Percentiles rank a stretch among this genome's conserved stretches.
Conservation (phyloP, 2,329 filamentous ascomycete species). For the Beauveria pseudobassiana region DNA sequence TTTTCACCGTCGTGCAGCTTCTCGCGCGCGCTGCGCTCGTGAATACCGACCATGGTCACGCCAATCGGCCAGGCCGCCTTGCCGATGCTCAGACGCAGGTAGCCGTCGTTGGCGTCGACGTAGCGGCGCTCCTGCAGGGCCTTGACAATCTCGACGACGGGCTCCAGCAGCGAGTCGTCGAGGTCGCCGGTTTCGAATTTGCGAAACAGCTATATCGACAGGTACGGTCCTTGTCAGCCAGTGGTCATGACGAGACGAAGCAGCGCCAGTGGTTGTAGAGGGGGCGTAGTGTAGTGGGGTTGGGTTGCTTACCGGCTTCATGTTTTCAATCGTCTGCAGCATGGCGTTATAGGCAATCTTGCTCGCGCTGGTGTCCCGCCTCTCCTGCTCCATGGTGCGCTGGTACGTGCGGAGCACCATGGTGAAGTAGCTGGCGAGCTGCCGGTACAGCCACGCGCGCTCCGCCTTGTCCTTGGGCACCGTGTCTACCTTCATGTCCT, state of each 20-base stretch:
- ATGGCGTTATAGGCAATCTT: slow-evolving; percentile 78
- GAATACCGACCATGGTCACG: slow-evolving; percentile 99
- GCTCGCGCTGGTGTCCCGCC: slow-evolving; percentile 62
- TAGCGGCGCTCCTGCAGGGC: slow-evolving; percentile 86
- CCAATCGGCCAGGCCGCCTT: slow-evolving; percentile 98
- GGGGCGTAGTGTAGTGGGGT: not conserved
- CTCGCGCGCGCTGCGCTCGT: slow-evolving; percentile 90
- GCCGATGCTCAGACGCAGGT: slow-evolving; percentile 85
- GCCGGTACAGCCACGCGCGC: slow-evolving; percentile 68
- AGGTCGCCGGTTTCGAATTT: slow-evolving; percentile 78
- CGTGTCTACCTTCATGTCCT: slow-evolving; percentile 75
- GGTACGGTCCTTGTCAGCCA: too few species aligned
- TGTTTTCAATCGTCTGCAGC: slow-evolving; percentile 78
- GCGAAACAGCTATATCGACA: slow-evolving; percentile 57
- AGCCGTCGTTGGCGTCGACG: slow-evolving; percentile 93
- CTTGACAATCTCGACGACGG: slow-evolving; percentile 85
- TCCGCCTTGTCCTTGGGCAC: slow-evolving; percentile 57
- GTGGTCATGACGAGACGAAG: too few species aligned
- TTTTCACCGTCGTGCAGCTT: slow-evolving; percentile 85
- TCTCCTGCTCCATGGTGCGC: slow-evolving; percentile 61
- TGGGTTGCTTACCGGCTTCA: slow-evolving; percentile 57
- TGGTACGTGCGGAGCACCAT: slow-evolving; percentile 92
- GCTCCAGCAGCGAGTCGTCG: slow-evolving; percentile 69
- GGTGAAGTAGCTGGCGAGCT: slow-evolving; percentile 91
- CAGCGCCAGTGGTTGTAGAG: too few species aligned